Conservation (phyloP, 164 flowering plant genomes). For the Aristolochia fimbriata region DNA sequence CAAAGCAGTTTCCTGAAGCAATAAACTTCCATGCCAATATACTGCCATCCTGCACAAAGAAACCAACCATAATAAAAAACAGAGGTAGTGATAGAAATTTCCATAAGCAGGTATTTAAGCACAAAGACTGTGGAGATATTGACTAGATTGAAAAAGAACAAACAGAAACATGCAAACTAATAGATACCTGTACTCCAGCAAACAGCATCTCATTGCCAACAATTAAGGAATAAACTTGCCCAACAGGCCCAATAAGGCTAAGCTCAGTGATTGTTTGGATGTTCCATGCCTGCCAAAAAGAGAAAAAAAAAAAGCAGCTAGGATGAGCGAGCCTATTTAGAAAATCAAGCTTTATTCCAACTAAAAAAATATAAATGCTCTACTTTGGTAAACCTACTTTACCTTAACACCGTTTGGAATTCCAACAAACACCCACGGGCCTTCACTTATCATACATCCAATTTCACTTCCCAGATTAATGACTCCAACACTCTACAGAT, state of each 20-base stretch:
- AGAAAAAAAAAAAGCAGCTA: too few relatives aligned
- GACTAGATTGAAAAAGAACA: too few relatives aligned
- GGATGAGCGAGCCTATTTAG: too few relatives aligned
- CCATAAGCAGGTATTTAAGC: too few relatives aligned
- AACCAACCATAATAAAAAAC: background rate
- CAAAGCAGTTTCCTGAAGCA: constrained; percentile 52
- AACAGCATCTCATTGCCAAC: constrained; percentile 78
- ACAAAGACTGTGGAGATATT: too few relatives aligned
- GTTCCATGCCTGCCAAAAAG: constrained; percentile 67
- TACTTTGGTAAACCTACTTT: background rate
- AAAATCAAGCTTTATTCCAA: too few relatives aligned
- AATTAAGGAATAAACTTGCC: constrained; percentile 82
- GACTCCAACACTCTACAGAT: constrained; percentile 48
- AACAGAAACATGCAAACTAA: background rate
- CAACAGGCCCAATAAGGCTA: constrained; percentile 74
- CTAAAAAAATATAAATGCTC: too few relatives aligned
- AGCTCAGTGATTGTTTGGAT: constrained; percentile 45
- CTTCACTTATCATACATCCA: constrained; percentile 92
- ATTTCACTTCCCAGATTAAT: constrained; percentile 69
- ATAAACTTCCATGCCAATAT: constrained; percentile 84
- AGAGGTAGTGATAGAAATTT: too few relatives aligned
- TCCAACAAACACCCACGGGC: constrained; percentile 94
- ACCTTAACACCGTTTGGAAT: constrained; percentile 81
- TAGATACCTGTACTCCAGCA: constrained; percentile 80
- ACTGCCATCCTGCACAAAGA: constrained; percentile 61